These are phyloP conservation scores for Magnusiomyces suaveolens DNA, from an alignment of 1,139 yeast genomes.

Conservation along the genomic window DNA sequence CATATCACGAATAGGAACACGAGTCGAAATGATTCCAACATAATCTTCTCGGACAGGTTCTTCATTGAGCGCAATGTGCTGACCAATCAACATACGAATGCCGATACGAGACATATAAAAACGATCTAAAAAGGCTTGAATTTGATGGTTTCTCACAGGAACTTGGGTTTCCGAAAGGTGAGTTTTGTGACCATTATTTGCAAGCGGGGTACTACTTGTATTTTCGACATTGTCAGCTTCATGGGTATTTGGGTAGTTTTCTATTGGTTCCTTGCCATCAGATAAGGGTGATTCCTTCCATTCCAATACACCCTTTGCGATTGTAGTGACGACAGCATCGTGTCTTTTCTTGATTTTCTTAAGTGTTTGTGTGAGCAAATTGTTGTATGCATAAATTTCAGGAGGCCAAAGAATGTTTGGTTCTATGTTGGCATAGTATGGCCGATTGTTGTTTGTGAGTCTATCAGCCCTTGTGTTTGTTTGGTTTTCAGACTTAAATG, in stretches of 20 bases:
- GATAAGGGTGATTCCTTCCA: slow-evolving; percentile 45
- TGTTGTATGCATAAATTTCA: slow-evolving; percentile 66
- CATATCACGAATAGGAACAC: slow-evolving; percentile 67
- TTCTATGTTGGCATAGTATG: slow-evolving; percentile 55
- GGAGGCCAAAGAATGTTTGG: slow-evolving; percentile 53
- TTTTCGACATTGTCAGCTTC: background rate
- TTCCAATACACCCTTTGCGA: slow-evolving; percentile 86
- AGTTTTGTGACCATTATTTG: no score
- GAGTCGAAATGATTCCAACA: slow-evolving; percentile 78
- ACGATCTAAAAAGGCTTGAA: slow-evolving; percentile 69
- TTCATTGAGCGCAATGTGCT: slow-evolving; percentile 70
- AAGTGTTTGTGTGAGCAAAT: slow-evolving; percentile 53
- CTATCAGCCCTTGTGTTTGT: slow-evolving; percentile 11
- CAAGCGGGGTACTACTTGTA: background rate
- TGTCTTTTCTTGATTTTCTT: slow-evolving; percentile 70
- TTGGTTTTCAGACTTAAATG: slow-evolving; percentile 16
- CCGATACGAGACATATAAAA: slow-evolving; percentile 85
- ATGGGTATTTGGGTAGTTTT: background rate
- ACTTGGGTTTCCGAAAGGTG: slow-evolving; percentile 1
- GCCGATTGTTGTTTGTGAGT: slow-evolving; percentile 28
- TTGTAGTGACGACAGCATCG: slow-evolving; percentile 88
- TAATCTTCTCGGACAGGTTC: slow-evolving; percentile 48
- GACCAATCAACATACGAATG: slow-evolving; percentile 81
- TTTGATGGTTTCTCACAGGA: slow-evolving; percentile 39
- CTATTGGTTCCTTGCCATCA: background rate